phyloP scores from a whole-genome alignment of 208 protist species.

The Crithidia acanthocephali region DNA sequence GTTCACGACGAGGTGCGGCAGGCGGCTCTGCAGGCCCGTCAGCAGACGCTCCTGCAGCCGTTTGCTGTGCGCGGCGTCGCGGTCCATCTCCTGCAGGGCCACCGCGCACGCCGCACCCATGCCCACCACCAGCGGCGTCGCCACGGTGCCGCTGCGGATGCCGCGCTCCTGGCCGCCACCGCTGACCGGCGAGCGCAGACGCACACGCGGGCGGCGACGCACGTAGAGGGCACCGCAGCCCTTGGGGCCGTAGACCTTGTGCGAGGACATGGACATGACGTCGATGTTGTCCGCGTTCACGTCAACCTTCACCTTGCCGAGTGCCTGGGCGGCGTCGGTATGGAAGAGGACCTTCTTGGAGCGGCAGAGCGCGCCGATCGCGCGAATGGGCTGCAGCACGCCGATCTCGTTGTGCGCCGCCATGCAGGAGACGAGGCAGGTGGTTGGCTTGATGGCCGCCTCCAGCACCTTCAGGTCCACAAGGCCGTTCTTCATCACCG shows the following conservation, averaged over 20 bases:
- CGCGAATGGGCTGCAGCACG: constrained; percentile 96
- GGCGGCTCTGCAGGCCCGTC: constrained; percentile 78
- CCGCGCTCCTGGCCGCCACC: constrained; percentile 99
- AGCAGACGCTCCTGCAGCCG: constrained; percentile 87
- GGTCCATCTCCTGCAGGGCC: constrained; percentile 94
- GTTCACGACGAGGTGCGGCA: constrained; percentile 94
- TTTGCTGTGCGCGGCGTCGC: constrained; percentile 88
- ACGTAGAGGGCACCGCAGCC: constrained; percentile 92
- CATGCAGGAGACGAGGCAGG: constrained; percentile 98
- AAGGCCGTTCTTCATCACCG: constrained; percentile 97
- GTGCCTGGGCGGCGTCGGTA: constrained; percentile 97
- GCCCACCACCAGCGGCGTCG: constrained; percentile 94
- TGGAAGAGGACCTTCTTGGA: constrained; percentile 98
- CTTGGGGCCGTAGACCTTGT: constrained; percentile 99
- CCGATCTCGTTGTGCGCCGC: constrained; percentile 99
- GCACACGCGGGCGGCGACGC: constrained; percentile 95
- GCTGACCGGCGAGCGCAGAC: constrained; percentile 96
- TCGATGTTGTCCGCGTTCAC: constrained; percentile 98
- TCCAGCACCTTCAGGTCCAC: constrained; percentile 95
- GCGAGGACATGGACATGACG: constrained; percentile 97
- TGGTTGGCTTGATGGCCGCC: constrained; percentile 94
- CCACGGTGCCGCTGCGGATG: constrained; percentile 95
- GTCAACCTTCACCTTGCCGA: constrained; percentile 98
- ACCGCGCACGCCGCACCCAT: constrained; percentile 94
- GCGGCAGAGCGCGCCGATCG: constrained; percentile 97